Conservation (phyloP, 2,329 filamentous ascomycete genomes). For the Sphaerulina populicola region DNA sequence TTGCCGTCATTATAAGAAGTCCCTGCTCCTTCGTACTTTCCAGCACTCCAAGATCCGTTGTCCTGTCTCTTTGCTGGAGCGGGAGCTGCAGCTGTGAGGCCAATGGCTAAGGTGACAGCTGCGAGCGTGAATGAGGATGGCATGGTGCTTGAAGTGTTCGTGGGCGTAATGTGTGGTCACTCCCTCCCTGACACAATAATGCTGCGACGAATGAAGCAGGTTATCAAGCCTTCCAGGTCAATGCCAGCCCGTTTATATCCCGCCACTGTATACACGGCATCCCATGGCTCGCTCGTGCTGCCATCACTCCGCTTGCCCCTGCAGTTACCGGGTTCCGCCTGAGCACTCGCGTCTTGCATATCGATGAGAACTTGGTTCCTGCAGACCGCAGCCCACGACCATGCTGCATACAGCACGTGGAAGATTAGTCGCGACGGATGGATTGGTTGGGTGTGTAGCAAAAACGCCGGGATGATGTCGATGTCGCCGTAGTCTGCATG, state of each 20-base stretch:
- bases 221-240: neutral
- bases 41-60: slow-evolving; percentile 1
- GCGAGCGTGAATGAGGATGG: slow-evolving; percentile 3
- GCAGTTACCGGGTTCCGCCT: neutral
- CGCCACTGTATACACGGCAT: no score
- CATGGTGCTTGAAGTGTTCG: neutral
- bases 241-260: neutral
- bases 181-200: neutral
- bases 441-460: neutral
- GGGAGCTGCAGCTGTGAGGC: slow-evolving; percentile 8
- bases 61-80: slow-evolving; percentile 3
- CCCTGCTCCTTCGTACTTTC: slow-evolving; percentile 6
- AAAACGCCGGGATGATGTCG: slow-evolving; percentile 1
- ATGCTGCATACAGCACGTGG: neutral
- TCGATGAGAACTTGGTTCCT: neutral
- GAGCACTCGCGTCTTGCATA: neutral
- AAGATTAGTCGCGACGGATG: neutral
- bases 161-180: neutral
- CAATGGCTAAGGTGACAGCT: slow-evolving; percentile 2
- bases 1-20: slow-evolving; percentile 4
- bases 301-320: neutral
- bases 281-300: no score
- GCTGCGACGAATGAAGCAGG: neutral
- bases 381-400: neutral
- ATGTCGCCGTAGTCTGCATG: neutral